Evolutionary conservation across 306 rosid genomes (phyloP).

Genomic region (Citrullus mucosospermus): DNA sequence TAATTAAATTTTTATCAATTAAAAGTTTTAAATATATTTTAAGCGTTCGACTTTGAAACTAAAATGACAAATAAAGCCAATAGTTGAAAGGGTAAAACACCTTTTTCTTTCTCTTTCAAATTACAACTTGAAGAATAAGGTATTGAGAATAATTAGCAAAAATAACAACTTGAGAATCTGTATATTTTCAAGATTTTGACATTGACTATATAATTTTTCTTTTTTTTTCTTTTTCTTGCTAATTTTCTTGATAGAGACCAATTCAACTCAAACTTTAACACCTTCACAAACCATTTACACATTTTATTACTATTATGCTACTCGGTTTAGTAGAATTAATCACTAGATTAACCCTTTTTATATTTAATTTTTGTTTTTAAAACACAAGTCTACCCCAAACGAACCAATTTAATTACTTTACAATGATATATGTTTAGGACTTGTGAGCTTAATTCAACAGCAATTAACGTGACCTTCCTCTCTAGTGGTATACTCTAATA

Average conservation of each 20-base stretch:
- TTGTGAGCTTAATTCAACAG: no score
- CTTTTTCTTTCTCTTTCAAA: background rate
- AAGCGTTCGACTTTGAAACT: background rate
- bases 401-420: background rate
- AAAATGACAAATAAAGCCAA: background rate
- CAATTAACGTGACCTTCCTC: no score
- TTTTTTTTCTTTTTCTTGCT: background rate
- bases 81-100: background rate
- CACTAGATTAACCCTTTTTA: background rate
- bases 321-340: background rate
- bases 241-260: background rate
- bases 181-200: background rate
- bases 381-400: background rate
- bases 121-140: background rate
- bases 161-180: background rate
- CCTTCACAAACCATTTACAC: background rate
- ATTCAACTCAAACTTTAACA: background rate
- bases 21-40: background rate
- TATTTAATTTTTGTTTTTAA: background rate
- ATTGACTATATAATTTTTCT: background rate
- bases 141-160: background rate
- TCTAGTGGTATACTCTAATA: no score
- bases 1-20: background rate
- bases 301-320: background rate
- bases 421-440: no score